Percentiles rank a stretch among this genome's conserved stretches.
phyloP scores from a whole-genome alignment of 257 asterid genomes.

The Lithospermum erythrorhizon region DNA sequence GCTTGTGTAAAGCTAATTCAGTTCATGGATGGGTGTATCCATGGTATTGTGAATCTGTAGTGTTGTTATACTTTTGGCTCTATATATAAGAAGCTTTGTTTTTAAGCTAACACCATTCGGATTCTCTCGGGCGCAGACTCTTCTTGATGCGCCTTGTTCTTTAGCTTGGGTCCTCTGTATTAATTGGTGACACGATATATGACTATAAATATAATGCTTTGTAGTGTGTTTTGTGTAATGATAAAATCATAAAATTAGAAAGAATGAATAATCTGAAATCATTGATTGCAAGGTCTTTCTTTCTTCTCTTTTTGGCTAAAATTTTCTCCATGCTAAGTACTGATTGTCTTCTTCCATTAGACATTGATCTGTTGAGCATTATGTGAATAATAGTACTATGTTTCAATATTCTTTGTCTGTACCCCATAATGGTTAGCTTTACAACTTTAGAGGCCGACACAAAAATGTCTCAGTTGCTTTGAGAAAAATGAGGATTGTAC shows the following conservation, averaged over 20 bases:
- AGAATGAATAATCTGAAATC: not conserved
- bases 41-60: not conserved
- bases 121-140: too few species aligned
- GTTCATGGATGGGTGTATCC: not conserved
- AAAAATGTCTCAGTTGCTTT: not conserved
- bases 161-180: too few species aligned
- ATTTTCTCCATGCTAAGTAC: too few species aligned
- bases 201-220: too few species aligned
- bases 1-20: not conserved
- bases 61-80: not conserved
- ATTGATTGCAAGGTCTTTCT: too few species aligned
- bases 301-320: not conserved
- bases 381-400: not conserved
- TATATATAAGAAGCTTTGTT: not conserved
- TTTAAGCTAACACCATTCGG: too few species aligned
- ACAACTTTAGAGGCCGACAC: not conserved
- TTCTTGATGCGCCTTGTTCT: too few species aligned
- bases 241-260: not conserved
- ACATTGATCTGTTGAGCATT: not conserved
- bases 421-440: not conserved
- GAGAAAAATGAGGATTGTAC: not conserved
- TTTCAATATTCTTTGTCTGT: not conserved
- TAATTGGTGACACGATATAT: too few species aligned
- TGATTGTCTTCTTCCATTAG: not conserved
- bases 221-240: not conserved